Percentiles rank a stretch among this genome's conserved stretches.
Evolutionary conservation across 1,139 yeast species (phyloP).

Genomic region (Yamadazyma triangularis): DNA sequence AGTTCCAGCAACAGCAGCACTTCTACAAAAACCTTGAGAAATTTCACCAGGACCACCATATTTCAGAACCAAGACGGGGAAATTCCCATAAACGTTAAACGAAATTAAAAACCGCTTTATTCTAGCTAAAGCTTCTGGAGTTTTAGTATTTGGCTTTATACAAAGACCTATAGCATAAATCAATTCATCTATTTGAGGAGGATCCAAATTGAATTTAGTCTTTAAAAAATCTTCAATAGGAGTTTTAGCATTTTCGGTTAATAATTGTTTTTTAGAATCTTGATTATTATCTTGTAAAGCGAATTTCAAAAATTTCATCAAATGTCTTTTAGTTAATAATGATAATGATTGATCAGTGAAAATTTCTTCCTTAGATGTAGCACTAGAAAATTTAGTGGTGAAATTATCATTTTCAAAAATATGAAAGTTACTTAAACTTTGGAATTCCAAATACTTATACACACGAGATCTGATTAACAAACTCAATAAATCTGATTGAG

Average conservation of each 20-base stretch:
- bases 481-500: conserved; percentile 78
- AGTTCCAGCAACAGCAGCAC: conserved; percentile 98
- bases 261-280: conserved; percentile 38
- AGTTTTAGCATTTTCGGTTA: conserved; percentile 51
- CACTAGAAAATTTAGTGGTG: conserved; percentile 65
- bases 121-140: conserved; percentile 72
- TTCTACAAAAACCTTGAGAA: conserved; percentile 94
- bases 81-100: conserved; percentile 90
- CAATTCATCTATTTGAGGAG: conserved; percentile 75
- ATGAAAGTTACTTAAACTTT: conserved; percentile 82
- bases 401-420: conserved; percentile 88
- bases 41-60: conserved; percentile 97
- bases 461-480: conserved; percentile 80
- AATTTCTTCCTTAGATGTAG: conserved; percentile 79
- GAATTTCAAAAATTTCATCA: conserved; percentile 92
- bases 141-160: conserved; percentile 51
- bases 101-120: conserved; percentile 80
- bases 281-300: conserved; percentile 65
- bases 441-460: conserved; percentile 87
- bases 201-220: conserved; percentile 64
- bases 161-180: conserved; percentile 84
- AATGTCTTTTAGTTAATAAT: conserved; percentile 69
- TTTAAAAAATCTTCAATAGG: conserved; percentile 58
- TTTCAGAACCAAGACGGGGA: conserved; percentile 88
- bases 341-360: conserved; percentile 84